Percentiles rank a stretch among this genome's conserved stretches.
Evolutionary conservation across 805 yeast genomes (phyloP).

Genomic region (Komagataella phaffii): DNA sequence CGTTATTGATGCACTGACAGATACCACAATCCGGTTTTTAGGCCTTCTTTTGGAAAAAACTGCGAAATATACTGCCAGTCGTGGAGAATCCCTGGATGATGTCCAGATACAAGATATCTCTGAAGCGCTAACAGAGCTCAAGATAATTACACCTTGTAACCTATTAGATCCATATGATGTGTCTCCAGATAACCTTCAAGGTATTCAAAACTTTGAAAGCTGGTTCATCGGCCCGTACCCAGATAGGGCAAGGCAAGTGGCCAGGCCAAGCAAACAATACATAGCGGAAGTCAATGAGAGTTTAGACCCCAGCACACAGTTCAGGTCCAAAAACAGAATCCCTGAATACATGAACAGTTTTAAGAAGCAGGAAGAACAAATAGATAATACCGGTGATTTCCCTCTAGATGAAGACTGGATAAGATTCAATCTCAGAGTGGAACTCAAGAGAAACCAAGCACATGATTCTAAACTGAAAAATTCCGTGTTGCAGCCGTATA

Average conservation of each 20-base stretch:
- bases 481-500: slow-evolving; percentile 8
- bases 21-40: slow-evolving; percentile 55
- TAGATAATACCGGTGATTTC: not conserved
- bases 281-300: not conserved
- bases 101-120: slow-evolving; percentile 54
- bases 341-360: not conserved
- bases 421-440: slow-evolving; percentile 15
- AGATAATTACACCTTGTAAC: slow-evolving; percentile 46
- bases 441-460: slow-evolving; percentile 7
- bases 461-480: slow-evolving; percentile 13
- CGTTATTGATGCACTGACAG: slow-evolving; percentile 66
- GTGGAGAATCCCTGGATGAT: slow-evolving; percentile 23
- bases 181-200: slow-evolving; percentile 27
- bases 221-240: slow-evolving; percentile 41
- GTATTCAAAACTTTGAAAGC: slow-evolving; percentile 35
- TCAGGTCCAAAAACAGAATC: not conserved
- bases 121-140: slow-evolving; percentile 52
- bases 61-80: slow-evolving; percentile 29
- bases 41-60: slow-evolving; percentile 38
- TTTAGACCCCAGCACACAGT: not conserved
- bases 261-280: slow-evolving; percentile 14
- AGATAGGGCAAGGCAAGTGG: slow-evolving; percentile 24
- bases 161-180: slow-evolving; percentile 41
- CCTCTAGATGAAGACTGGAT: slow-evolving; percentile 20
- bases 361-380: slow-evolving; percentile 3